Base-by-base conservation (phyloP, 2,329 filamentous ascomycete genomes). In the Colletotrichum sidae region DNA sequence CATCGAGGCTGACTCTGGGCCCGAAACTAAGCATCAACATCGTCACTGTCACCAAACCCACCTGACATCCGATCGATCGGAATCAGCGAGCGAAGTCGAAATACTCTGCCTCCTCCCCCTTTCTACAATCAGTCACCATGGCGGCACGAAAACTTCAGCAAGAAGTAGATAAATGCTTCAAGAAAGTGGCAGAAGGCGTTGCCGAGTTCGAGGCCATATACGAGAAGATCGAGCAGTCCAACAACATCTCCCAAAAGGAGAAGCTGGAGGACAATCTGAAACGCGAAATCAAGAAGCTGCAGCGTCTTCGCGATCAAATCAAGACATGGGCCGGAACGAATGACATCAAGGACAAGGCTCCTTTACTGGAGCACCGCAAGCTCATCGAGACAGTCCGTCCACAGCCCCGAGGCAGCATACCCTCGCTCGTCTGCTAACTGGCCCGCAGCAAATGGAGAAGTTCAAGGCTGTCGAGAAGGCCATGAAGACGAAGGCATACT, bases 381-480 rank as follows among this genome's bases (percentile, higher is more conserved):
- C 87, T 96, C 78, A 99, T 99, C 80, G 96, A 99, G 86, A 97
- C 94, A 83, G 95, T 98, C 83, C 72, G 88, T 83, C 69, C 64
- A 71, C 58, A 64, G 60, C 60, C 66, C 42, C 59, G 46, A 67
- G 55, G 64, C 64, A 60, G 69, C 51, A 67, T 42, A 25, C 53
- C 55, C 68, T 34, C n/a, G 54, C 45, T 17, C 59, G 42, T 39
- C 50, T 60, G 58, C 65, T 68, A 60, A 68, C 57, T 9, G 37
- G 13, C 25, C 46, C 72, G 78, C 81, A 96, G 93, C 91, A 95
- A 92, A 99, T 99, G 96, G 96, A 99, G 82, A 94, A 93, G 74
- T 99, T 99, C 88, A 99, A 99, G 83, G 95, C 94, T n/a, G 96
- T 99, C 57, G 96, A 99, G 80, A 99, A 99, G 84, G 96, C 97